Base-by-base conservation (phyloP, 2,329 filamentous ascomycete genomes). In the Penicillium digitatum region DNA sequence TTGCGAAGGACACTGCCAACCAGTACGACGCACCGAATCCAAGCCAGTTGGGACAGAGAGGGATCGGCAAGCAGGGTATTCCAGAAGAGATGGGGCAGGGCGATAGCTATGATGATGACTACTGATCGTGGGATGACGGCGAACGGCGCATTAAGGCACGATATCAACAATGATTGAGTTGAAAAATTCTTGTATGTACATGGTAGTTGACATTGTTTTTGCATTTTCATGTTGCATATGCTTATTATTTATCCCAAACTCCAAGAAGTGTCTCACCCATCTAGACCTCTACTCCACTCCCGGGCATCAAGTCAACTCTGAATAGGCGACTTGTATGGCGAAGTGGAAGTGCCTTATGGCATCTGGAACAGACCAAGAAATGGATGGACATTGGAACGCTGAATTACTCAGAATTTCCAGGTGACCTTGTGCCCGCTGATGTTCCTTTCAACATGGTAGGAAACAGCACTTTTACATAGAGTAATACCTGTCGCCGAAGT, bases 401-500 rank as follows among this genome's bases (percentile, higher is more conserved):
- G 32, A 32, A 22, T 37, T 32, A 9, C 27, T 52, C 52, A 32
- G 53, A 35, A 53, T 45, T 37, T 44, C 50, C 32, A 34, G n/a
- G 39, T 32, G 26, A 48, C 22, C 42, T 26, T 32, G 32, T 45
- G 34, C 22, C 48, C n/a, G 34, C 20, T 34, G 40, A 48, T 29
- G 42, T 55, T 57, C 38, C 32, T 32, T 37, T 55, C 53, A 22
- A 48, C 34, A n/a, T 24, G 20, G 29, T 40, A 20, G 29, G n/a
- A 26, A 51, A 40, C 35, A 45, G 22, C 31, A 35, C 18, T 22
- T 44, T 74, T 79, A 96, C 74, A 96, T 84, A 53, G 93, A 96
- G 74, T 96, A 97, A 76, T 94, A 97, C 62, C 93, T 82, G 72
- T 97, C 93, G 57, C 93, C 93, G 74, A 97, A 97, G 72, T 97